Percentiles rank a stretch among this genome's conserved stretches.
phyloP scores from a whole-genome alignment of 306 rosid genomes.

The Carpinus viminea region DNA sequence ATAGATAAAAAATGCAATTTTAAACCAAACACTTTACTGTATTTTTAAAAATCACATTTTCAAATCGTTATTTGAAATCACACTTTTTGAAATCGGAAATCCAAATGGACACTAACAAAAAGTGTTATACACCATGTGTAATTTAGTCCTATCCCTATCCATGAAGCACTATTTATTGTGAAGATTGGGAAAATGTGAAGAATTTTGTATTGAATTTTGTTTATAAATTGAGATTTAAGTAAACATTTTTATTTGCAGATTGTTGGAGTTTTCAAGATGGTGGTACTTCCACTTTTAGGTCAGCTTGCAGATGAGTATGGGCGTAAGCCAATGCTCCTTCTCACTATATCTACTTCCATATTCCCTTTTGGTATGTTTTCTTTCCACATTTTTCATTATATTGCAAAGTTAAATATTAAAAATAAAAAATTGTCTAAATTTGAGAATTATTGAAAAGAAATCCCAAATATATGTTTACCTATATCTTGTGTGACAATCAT shows the following conservation, averaged over 20 bases:
- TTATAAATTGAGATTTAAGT: background rate
- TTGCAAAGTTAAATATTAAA: background rate
- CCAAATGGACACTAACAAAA: no score
- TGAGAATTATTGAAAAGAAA: background rate
- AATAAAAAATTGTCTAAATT: background rate
- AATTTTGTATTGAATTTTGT: no score
- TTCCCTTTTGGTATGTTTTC: conserved; percentile 60
- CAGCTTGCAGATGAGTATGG: conserved; percentile 88
- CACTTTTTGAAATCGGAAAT: no score
- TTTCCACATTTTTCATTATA: background rate
- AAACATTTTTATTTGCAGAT: conserved; percentile 25
- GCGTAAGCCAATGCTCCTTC: conserved; percentile 71
- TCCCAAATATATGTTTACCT: background rate
- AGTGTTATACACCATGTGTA: no score
- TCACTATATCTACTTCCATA: conserved; percentile 61
- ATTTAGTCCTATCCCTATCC: no score
- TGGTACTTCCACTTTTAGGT: conserved; percentile 74
- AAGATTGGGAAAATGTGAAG: no score
- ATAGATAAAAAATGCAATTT: no score
- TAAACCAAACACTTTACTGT: no score
- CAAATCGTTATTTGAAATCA: no score
- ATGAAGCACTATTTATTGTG: no score
- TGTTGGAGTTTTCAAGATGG: conserved; percentile 28
- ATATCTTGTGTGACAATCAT: no score
- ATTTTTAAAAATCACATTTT: no score